A percentile compares a stretch with the other conserved stretches of the same genome.
phyloP scores from a whole-genome alignment of 768 basidiomycete species.

The Xerocomellus chrysenteron region DNA sequence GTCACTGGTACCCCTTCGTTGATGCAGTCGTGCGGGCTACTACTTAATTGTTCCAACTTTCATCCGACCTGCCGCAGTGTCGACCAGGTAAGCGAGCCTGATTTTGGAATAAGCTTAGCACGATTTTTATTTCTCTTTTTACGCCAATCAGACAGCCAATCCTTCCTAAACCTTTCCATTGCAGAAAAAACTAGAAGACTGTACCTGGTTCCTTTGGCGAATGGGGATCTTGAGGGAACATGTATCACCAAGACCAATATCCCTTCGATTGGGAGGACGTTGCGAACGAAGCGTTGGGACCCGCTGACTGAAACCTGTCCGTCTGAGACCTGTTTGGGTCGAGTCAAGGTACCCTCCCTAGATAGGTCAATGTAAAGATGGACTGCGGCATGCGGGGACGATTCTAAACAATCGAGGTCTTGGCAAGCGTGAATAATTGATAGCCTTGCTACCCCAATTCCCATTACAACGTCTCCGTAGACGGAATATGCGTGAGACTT shows the following conservation, averaged over 20 bases:
- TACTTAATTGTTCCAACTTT: not conserved
- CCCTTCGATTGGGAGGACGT: not conserved
- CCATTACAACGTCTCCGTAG: not conserved
- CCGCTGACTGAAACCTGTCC: no score
- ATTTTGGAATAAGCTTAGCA: not conserved
- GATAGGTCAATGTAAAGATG: not conserved
- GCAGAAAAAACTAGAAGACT: not conserved
- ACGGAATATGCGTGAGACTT: no score
- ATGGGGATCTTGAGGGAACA: no score
- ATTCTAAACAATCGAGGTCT: not conserved
- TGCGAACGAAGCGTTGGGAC: not conserved
- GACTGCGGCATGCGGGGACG: not conserved
- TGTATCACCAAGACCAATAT: not conserved
- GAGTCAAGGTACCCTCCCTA: no score
- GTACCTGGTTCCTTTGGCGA: not conserved
- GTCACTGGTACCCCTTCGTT: not conserved
- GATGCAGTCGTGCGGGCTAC: no score
- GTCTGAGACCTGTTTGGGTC: not conserved
- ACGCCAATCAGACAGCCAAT: not conserved
- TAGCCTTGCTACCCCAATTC: constrained; percentile 17
- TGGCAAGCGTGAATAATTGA: constrained; percentile 3
- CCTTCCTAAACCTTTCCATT: not conserved
- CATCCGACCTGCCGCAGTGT: not conserved
- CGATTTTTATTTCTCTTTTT: not conserved
- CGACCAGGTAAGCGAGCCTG: not conserved